Conservation (phyloP, 2,329 filamentous ascomycete species). For the Colletotrichum acutatum region DNA sequence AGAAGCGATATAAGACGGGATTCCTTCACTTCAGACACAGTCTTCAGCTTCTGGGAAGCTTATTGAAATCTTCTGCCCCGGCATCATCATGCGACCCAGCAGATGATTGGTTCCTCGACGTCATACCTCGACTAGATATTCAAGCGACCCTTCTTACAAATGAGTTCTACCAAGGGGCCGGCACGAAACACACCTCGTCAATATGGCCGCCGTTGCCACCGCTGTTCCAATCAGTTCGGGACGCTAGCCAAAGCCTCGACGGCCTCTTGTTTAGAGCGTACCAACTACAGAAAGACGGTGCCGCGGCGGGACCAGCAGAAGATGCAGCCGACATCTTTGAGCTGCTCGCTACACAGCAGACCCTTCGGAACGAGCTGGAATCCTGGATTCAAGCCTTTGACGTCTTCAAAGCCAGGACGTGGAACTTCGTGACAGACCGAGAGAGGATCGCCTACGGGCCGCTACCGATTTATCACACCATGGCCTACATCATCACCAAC, state of each 20-base stretch:
- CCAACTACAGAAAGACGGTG: background rate
- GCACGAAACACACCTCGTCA: background rate
- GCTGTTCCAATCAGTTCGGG: constrained; percentile 3
- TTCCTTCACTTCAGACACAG: constrained; percentile 56
- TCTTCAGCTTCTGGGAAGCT: constrained; percentile 39
- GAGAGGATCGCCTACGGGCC: constrained; percentile 37
- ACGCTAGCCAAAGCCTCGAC: constrained; percentile 22
- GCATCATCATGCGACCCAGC: constrained; percentile 35
- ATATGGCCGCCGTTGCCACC: background rate
- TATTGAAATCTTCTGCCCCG: constrained; percentile 42
- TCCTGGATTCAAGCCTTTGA: constrained; percentile 42
- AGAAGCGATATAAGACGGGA: constrained; percentile 49
- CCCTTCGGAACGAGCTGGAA: constrained; percentile 17
- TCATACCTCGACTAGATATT: constrained; percentile 48
- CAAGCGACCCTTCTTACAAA: constrained; percentile 40
- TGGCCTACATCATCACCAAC: constrained; percentile 55
- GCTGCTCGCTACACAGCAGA: constrained; percentile 1
- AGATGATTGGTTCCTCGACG: constrained; percentile 56
- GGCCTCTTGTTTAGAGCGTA: background rate
- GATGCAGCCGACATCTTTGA: background rate
- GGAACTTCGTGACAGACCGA: constrained; percentile 33
- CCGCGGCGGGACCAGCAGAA: background rate
- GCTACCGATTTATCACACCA: constrained; percentile 51
- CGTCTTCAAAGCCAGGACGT: constrained; percentile 35
- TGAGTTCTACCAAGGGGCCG: background rate